Evolutionary conservation across 2,329 filamentous ascomycete species (phyloP).

Genomic region (Bimuria novae-zelandiae): DNA sequence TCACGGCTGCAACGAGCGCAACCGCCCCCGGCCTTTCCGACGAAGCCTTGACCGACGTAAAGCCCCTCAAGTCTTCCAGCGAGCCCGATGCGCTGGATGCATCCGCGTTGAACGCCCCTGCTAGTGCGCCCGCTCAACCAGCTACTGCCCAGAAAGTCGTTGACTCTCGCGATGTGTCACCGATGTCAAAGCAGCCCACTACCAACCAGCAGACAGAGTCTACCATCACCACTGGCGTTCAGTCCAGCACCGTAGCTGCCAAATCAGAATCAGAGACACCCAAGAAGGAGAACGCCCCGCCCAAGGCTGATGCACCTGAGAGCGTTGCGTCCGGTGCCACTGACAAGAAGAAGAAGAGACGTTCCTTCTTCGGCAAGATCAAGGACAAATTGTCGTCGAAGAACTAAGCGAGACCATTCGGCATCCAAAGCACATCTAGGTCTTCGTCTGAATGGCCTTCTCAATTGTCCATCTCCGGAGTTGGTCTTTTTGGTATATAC

Average conservation of each 20-base stretch:
- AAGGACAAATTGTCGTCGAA: conserved; percentile 52
- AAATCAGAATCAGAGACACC: conserved; percentile 37
- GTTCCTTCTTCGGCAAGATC: conserved; percentile 54
- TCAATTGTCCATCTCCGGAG: conserved; percentile 37
- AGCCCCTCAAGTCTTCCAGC: conserved; percentile 37
- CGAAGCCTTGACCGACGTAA: conserved; percentile 33
- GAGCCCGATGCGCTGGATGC: conserved; percentile 45
- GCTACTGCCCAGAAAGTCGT: conserved; percentile 30
- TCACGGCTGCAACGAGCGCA: conserved; percentile 45
- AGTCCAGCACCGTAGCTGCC: conserved; percentile 37
- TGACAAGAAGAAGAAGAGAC: conserved; percentile 54
- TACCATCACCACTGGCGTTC: conserved; percentile 47
- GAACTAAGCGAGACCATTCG: conserved; percentile 25
- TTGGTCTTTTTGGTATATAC: conserved; percentile 45
- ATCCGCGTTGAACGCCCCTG: conserved; percentile 30
- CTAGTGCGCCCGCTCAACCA: conserved; percentile 25
- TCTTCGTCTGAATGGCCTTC: conserved; percentile 15
- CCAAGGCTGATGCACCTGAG: conserved; percentile 45
- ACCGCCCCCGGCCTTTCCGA: conserved; percentile 44
- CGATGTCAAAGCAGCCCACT: conserved; percentile 46
- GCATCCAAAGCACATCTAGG: not conserved
- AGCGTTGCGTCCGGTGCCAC: conserved; percentile 38
- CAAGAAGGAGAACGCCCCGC: conserved; percentile 33
- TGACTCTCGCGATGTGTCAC: conserved; percentile 49
- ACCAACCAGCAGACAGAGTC: conserved; percentile 46